Base-by-base conservation (phyloP, 106 monocot genomes). In the Apostasia shenzhenica region DNA sequence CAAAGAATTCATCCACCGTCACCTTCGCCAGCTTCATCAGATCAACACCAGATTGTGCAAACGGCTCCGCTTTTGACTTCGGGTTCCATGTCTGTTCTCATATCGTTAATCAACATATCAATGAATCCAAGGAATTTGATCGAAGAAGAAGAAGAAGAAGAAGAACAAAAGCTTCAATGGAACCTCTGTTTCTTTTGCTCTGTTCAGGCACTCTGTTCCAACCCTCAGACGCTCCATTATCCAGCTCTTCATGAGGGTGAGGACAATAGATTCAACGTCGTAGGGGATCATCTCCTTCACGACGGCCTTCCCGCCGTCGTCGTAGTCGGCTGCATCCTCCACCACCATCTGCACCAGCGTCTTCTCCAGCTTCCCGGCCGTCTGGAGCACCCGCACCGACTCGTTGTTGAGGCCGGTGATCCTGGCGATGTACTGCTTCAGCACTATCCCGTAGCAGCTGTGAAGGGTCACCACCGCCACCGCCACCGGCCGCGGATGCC, bases 131-230 rank as follows among this genome's bases (percentile, higher is more conserved):
- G 41, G 8, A 43, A 41, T 51, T 51, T 51, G 51, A 51, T 50
- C 50, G 13, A 55, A 55, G 55, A 55, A 55, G 13, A 55, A 12
- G 2, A 12, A 6, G 4, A n/a, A 62, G 45, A 5, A 2, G 14
- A 68, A 45, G 37, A 65, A 45, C n/a, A 1, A 44, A 49, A 57
- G 26, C 26, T 26, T 26, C 26, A 26, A 26, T 26, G 26, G 54
- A 39, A 82, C 82, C 82, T 82, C 82, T 48, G 70, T 78, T 37
- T 82, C 78, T 55, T 71, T 74, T 41, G 67, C 71, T 66, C 73
- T 74, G 72, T 54, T 66, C 1, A 76, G 1, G 39, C 84, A 80
- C 70, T 70, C 76, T 73, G 65, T 72, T 14, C 72, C 80, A 6
- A 48, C 73, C 64, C 70, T 70, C 54, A 80, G 11, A 48, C 80